Evolutionary conservation across 1,139 yeast species (phyloP).

Genomic region (Scheffersomyces illinoinensis): DNA sequence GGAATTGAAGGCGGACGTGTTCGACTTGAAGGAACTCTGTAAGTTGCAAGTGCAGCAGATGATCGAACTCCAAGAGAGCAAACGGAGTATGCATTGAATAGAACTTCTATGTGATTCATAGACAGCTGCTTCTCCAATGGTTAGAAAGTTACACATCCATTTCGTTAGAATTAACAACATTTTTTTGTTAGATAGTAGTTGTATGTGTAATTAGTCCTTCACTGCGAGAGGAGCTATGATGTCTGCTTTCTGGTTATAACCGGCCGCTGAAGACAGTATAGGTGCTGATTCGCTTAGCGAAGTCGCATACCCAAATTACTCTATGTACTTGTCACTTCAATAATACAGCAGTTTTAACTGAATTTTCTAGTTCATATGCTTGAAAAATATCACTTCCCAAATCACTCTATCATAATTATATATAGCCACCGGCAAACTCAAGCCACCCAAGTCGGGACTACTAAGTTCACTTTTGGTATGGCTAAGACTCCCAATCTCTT

Average conservation of each 20-base stretch:
- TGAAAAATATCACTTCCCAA: too few relatives aligned
- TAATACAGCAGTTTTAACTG: not conserved
- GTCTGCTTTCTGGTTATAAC: too few relatives aligned
- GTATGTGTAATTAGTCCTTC: too few relatives aligned
- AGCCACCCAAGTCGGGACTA: not conserved
- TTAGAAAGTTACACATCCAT: too few relatives aligned
- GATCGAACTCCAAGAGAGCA: slow-evolving; percentile 58
- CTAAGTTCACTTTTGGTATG: not conserved
- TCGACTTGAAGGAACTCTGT: slow-evolving; percentile 81
- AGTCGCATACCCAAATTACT: too few relatives aligned
- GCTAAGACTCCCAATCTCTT: not conserved
- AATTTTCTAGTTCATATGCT: not conserved
- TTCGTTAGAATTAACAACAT: not conserved
- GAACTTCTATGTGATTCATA: not conserved
- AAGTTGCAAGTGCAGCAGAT: slow-evolving; percentile 83
- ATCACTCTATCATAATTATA: not conserved
- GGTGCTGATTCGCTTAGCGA: too few relatives aligned
- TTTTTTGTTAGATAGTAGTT: not conserved
- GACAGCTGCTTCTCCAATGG: not conserved
- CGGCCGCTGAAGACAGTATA: not conserved
- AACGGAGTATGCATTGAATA: not conserved
- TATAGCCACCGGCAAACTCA: not conserved
- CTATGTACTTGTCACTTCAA: not conserved
- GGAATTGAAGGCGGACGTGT: slow-evolving; percentile 85
- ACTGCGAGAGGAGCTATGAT: too few relatives aligned